Conservation (phyloP, 2,329 filamentous ascomycete genomes). For the Phialemonium atrogriseum region DNA sequence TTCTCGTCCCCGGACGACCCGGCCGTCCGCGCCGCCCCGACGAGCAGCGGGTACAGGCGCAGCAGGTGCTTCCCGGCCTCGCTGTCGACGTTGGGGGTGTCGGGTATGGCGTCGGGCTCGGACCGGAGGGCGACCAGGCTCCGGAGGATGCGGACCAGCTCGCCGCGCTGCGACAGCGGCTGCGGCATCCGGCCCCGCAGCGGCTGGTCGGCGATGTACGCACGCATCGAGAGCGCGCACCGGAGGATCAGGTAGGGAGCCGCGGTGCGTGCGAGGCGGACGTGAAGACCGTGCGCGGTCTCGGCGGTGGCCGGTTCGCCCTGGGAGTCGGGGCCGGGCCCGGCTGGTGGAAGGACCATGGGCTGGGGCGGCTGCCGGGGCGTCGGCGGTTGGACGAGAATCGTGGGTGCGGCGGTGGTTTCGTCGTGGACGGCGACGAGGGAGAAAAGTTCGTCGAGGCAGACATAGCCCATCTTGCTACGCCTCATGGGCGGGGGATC, state of each 20-base stretch:
- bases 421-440: constrained; percentile 49
- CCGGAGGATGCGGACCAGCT: constrained; percentile 64
- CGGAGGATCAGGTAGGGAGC: constrained; percentile 78
- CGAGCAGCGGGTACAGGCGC: constrained; percentile 70
- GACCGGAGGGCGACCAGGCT: constrained; percentile 60
- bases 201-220: constrained; percentile 86
- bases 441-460: constrained; percentile 70
- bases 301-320: constrained; percentile 14
- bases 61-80: constrained; percentile 66
- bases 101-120: constrained; percentile 61
- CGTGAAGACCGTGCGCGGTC: constrained; percentile 27
- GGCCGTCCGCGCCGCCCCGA: constrained; percentile 52
- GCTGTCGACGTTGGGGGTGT: constrained; percentile 41
- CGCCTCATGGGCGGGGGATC: constrained; percentile 57
- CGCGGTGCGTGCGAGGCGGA: constrained; percentile 63
- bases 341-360: constrained; percentile 7
- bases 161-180: constrained; percentile 70
- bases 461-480: constrained; percentile 67
- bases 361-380: constrained; percentile 18
- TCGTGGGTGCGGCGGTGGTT: constrained; percentile 22
- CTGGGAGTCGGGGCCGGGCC: background rate
- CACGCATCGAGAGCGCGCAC: constrained; percentile 69
- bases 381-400: constrained; percentile 34
- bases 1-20: constrained; percentile 50
- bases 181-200: constrained; percentile 83